phyloP scores from a whole-genome alignment of 1,139 yeast genomes.

The Nadsonia commutata region DNA sequence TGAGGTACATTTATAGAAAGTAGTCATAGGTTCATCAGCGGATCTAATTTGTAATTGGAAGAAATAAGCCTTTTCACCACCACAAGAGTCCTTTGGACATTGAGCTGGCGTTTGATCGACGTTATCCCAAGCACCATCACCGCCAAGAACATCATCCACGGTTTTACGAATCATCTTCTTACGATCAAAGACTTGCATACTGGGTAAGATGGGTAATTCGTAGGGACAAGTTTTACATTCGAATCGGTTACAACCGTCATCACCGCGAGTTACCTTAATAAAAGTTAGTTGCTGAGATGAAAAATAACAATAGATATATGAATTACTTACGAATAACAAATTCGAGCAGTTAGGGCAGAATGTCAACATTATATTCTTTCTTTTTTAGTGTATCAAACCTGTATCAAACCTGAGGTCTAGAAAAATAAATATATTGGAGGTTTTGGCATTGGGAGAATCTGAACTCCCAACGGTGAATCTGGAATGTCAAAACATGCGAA shows the following conservation, averaged over 20 bases:
- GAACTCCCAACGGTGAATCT: too few species aligned
- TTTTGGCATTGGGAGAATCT: too few species aligned
- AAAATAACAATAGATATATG: not conserved
- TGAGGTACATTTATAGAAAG: conserved; percentile 80
- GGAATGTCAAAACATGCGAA: too few species aligned
- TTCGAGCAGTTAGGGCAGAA: conserved; percentile 91
- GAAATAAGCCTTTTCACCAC: conserved; percentile 83
- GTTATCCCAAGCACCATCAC: conserved; percentile 97
- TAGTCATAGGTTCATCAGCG: conserved; percentile 90
- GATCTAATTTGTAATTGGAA: conserved; percentile 92
- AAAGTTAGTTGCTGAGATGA: conserved; percentile 5
- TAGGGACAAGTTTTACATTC: conserved; percentile 92
- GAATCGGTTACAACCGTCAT: conserved; percentile 29
- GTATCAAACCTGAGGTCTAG: too few species aligned
- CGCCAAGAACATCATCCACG: conserved; percentile 93
- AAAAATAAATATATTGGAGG: too few species aligned
- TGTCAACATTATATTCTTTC: conserved; percentile 66
- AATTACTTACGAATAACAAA: conserved; percentile 45
- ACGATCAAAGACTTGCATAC: conserved; percentile 67
- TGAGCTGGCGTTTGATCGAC: conserved; percentile 63
- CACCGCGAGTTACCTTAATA: conserved; percentile 12
- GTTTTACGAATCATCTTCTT: conserved; percentile 72
- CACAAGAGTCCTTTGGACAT: conserved; percentile 80
- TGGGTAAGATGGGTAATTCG: conserved; percentile 70
- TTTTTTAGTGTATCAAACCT: too few species aligned